Conservation (phyloP, 1,284 basidiomycete species). For the Irpex lacteus region DNA sequence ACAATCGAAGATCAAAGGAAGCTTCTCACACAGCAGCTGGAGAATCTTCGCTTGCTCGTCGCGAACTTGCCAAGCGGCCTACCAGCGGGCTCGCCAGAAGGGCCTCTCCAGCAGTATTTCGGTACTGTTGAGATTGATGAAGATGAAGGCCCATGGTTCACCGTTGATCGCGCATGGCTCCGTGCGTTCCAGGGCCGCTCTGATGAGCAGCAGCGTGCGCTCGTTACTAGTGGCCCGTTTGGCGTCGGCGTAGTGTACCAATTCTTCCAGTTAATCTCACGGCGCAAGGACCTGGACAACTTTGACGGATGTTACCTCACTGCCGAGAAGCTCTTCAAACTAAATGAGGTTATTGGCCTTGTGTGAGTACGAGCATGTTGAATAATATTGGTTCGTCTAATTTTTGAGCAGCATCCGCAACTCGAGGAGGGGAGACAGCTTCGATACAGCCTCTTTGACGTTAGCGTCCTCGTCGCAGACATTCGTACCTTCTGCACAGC, state of each 20-base stretch:
- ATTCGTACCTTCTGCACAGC: not conserved
- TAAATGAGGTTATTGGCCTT: not conserved
- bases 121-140: not conserved
- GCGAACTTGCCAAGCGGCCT: not conserved
- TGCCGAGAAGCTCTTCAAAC: not conserved
- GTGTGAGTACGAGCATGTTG: not conserved
- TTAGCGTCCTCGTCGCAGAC: not conserved
- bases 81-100: slow-evolving; percentile 1
- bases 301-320: not conserved
- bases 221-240: not conserved
- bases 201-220: not conserved
- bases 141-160: slow-evolving; percentile 10
- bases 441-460: not conserved
- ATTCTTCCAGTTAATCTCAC: not conserved
- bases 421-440: no score
- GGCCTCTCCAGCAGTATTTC: slow-evolving; percentile 1
- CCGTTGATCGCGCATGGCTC: slow-evolving; percentile 8
- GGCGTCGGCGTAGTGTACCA: not conserved
- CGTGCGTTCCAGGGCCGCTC: slow-evolving; percentile 6
- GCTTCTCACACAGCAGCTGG: not conserved
- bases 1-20: not conserved
- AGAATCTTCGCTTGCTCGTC: not conserved
- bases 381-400: not conserved
- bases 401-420: not conserved
- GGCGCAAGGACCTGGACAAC: not conserved